Conservation (phyloP, 129 eudicot genomes). For the Deinandra increscens region DNA sequence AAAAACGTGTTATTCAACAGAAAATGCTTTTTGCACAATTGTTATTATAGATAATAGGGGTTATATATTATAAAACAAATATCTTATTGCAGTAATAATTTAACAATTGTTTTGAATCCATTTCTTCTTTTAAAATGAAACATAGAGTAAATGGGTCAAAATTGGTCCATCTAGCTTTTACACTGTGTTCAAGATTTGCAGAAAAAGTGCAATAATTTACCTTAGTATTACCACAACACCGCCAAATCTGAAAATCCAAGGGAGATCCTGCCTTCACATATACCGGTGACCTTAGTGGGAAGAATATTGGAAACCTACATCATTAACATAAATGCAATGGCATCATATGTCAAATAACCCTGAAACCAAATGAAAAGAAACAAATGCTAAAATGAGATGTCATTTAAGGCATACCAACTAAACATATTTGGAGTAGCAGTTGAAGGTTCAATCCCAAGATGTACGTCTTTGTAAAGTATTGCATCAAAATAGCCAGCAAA, state of each 20-base stretch:
- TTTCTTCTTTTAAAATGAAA: too few species aligned
- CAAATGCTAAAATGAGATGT: not conserved
- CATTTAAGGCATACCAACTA: slow-evolving; percentile 65
- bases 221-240: slow-evolving; percentile 94
- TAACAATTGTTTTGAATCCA: too few species aligned
- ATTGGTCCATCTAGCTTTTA: not conserved
- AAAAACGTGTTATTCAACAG: not conserved
- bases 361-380: not conserved
- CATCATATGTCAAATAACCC: slow-evolving; percentile 3
- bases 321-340: not conserved
- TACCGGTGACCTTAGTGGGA: slow-evolving; percentile 83
- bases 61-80: not conserved
- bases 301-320: slow-evolving; percentile 88
- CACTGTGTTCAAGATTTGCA: not conserved
- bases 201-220: slow-evolving; percentile 29
- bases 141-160: too few species aligned
- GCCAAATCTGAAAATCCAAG: slow-evolving; percentile 83
- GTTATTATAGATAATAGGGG: not conserved
- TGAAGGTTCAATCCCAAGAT: slow-evolving; percentile 93
- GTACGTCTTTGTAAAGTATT: slow-evolving; percentile 88
- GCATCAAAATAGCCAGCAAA: slow-evolving; percentile 99
- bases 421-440: slow-evolving; percentile 98
- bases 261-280: slow-evolving; percentile 54
- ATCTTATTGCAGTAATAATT: not conserved
- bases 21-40: not conserved